Evolutionary conservation across 2,329 filamentous ascomycete species (phyloP).

Genomic region (Diaporthe sp.): DNA sequence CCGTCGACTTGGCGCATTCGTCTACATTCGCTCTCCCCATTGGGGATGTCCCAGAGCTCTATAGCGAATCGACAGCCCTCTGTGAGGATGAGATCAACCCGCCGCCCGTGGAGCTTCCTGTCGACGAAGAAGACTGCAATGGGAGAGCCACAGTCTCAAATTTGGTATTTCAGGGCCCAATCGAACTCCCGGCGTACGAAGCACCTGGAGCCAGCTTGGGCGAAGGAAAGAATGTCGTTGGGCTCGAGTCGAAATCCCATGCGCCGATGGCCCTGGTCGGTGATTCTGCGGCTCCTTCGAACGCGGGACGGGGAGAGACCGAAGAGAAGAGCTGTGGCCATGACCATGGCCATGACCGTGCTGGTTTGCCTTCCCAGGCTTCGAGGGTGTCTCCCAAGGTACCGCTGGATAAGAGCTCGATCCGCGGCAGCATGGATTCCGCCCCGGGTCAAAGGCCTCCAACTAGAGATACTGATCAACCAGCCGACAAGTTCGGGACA

Average conservation of each 20-base stretch:
- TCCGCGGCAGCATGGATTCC: background rate
- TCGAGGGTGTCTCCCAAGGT: constrained; percentile 45
- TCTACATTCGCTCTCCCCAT: constrained; percentile 54
- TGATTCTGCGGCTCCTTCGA: background rate
- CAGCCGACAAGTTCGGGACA: background rate
- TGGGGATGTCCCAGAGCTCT: constrained; percentile 63
- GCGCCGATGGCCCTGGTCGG: constrained; percentile 25
- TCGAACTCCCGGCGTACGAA: constrained; percentile 57
- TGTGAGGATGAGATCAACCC: constrained; percentile 60
- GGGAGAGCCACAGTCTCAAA: constrained; percentile 34
- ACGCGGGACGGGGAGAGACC: background rate
- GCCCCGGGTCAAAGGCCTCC: background rate
- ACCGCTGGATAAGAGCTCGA: constrained; percentile 30
- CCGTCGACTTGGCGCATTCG: constrained; percentile 42
- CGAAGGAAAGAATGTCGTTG: constrained; percentile 42
- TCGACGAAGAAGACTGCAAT: constrained; percentile 52
- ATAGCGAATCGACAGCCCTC: constrained; percentile 57
- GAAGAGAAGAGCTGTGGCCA: background rate
- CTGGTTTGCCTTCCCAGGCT: constrained; percentile 46
- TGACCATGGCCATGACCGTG: constrained; percentile 31
- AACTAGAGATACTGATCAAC: background rate
- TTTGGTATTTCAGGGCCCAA: constrained; percentile 44
- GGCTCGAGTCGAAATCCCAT: constrained; percentile 42
- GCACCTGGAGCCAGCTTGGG: constrained; percentile 46
- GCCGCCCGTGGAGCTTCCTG: constrained; percentile 61